Base-by-base conservation (phyloP, 345 rosid genomes). In the Trapa bicornis region DNA sequence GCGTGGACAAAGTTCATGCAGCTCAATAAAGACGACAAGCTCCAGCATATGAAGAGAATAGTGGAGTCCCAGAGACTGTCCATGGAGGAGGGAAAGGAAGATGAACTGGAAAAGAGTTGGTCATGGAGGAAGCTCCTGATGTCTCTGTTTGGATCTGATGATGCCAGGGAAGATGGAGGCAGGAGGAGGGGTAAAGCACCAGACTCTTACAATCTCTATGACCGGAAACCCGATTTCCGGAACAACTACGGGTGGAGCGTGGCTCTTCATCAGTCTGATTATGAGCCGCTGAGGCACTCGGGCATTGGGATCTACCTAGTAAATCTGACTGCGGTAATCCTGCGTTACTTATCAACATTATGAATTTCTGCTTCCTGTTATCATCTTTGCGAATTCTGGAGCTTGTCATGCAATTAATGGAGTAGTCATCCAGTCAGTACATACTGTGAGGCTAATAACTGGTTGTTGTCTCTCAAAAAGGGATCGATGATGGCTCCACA, bases 401-500 rank as follows among this genome's bases (percentile, higher is more conserved):
- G 43, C 43, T 3, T 41, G 43, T 41, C 7, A 8, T 22, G 29
- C 29, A 22, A 22, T 22, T 22, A 22, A 22, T 22, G 29, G 29
- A 22, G 29, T 22, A 22, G 29, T 22, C 29, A 22, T 22, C 56
- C 22, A 5, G 22, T 15, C 36, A 13, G 13, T 47, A 13, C 65
- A 39, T 68, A 13, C 13, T 9, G 29, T 22, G 16, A 35, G 68
- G 13, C 37, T 48, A 52, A 14, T 58, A 52, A 62, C 42, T 6
- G 45, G 39, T 37, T 38, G 10, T 48, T 58, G 32, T 61, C 36
- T 15, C 48, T 16, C 0, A 47, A 38, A 12, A 74, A 87, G 95
- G 99, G 99, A 69, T 81, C 97, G 33, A 91, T 94, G 99, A 70
- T 94, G 95, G 93, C 95, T n/a, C 99, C 97, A 0, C 97, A 94